phyloP scores from a whole-genome alignment of 768 basidiomycete species.

The Leccinum subtestaceum region DNA sequence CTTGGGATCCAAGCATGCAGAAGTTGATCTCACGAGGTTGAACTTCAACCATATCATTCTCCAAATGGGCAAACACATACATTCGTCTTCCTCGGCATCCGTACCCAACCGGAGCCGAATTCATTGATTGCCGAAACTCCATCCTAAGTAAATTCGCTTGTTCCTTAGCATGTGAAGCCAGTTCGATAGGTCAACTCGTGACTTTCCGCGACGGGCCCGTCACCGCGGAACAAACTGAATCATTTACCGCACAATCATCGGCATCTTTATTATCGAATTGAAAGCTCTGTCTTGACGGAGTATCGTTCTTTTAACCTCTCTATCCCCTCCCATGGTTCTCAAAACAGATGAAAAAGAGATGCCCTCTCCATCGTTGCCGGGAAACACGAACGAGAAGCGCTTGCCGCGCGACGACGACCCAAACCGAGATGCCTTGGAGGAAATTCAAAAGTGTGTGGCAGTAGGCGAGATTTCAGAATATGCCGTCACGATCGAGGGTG shows the following conservation, averaged over 20 bases:
- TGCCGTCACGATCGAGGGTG: slow-evolving; percentile 59
- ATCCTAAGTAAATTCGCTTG: background rate
- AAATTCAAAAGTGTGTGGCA: slow-evolving; percentile 13
- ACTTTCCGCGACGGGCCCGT: background rate
- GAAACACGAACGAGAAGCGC: slow-evolving; percentile 6
- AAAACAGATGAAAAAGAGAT: background rate
- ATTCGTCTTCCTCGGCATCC: no score
- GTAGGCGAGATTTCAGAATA: slow-evolving; percentile 57
- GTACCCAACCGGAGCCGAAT: background rate
- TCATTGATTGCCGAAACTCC: background rate
- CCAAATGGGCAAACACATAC: no score
- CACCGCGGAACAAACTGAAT: background rate
- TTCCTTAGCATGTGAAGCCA: background rate
- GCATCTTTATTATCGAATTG: background rate
- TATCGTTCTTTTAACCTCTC: background rate
- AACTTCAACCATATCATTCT: background rate
- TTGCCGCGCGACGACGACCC: background rate
- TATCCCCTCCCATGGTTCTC: background rate
- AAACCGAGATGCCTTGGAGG: slow-evolving; percentile 13
- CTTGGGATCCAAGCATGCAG: no score
- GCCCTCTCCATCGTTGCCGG: background rate
- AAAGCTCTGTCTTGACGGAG: background rate
- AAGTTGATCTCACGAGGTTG: background rate
- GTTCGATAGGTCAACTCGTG: background rate
- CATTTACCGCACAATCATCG: background rate